Percentiles rank a stretch among this genome's conserved stretches.
Evolutionary conservation across 2,329 filamentous ascomycete genomes (phyloP).

Genomic region (Coniochaeta pulveracea): DNA sequence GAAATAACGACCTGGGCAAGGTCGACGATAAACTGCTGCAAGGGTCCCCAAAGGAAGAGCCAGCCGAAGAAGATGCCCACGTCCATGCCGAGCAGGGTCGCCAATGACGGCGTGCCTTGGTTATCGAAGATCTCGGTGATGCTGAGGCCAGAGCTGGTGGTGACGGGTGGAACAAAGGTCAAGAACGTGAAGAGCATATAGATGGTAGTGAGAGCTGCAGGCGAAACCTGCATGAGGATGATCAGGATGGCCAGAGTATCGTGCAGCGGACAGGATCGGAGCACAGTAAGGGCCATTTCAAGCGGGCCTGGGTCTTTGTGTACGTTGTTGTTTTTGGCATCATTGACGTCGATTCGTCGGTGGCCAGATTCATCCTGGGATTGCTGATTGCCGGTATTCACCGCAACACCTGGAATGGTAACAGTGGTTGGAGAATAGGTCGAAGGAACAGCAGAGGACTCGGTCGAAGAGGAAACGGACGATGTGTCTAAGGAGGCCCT

Average conservation of each 20-base stretch:
- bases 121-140: slow-evolving; percentile 88
- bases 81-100: slow-evolving; percentile 77
- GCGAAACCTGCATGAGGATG: slow-evolving; percentile 84
- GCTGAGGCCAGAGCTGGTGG: slow-evolving; percentile 66
- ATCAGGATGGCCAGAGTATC: slow-evolving; percentile 96
- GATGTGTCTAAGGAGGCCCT: slow-evolving; percentile 37
- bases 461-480: slow-evolving; percentile 44
- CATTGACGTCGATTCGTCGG: slow-evolving; percentile 60
- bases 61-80: slow-evolving; percentile 73
- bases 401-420: no score
- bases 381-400: neutral
- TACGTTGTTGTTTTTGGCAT: slow-evolving; percentile 54
- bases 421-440: no score
- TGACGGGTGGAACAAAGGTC: slow-evolving; percentile 80
- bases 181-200: slow-evolving; percentile 88
- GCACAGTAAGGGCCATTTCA: slow-evolving; percentile 72
- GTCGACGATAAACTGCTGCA: slow-evolving; percentile 81
- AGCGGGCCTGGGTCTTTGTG: slow-evolving; percentile 64
- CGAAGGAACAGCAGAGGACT: slow-evolving; percentile 26
- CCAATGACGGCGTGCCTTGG: slow-evolving; percentile 73
- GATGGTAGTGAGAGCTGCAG: slow-evolving; percentile 76
- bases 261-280: slow-evolving; percentile 80
- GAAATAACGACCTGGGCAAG: slow-evolving; percentile 90
- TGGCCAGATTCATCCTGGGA: slow-evolving; percentile 34
- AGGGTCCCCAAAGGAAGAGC: slow-evolving; percentile 77